Evolutionary conservation across 2,329 filamentous ascomycete genomes (phyloP), one percentile per base, ranked within the genome.

Genomic region (Fusarium longipes): DNA sequence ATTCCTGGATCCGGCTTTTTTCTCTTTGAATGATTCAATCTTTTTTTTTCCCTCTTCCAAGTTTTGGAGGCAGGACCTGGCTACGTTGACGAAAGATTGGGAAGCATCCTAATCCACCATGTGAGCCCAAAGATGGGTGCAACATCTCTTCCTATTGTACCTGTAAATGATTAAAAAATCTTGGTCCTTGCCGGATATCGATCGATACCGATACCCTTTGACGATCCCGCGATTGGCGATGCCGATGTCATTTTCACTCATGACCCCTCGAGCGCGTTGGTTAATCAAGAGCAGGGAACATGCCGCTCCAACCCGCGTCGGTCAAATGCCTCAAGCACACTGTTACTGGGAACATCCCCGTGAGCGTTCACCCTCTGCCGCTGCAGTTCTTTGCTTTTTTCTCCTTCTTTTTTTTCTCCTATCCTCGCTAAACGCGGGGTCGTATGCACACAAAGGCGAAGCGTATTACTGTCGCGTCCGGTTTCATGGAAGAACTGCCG

Each of bases 371-470:
- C 53, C 52, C 39, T 30, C 20, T 43, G 25, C 29, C 29, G 44
- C n/a, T 62, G 52, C 40, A 44, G 52, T 54, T 53, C 49, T 48
- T 57, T 56, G 39, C 57, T 58, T 63, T 57, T 54, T 43, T 48
- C 47, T 25, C 27, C 30, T 32, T 25, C 27, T 24, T 32, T 30
- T 40, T 18, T 32, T 47, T 43, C 49, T 24, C 36, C 25, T 33
- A 33, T 43, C 42, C 60, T 56, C 72, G 72, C 70, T 67, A 74
- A 74, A 74, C 70, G 72, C 72, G 72, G 72, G 71, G 70, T 60
- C 44, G 25, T 50, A 24, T 52, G 27, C 14, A 32, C 24, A 38
- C n/a, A 32, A n/a, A 38, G 27, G 29, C 43, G 43, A 36, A 49
- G 32, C 32, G 45, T 49, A 38, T 38, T 49, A 27, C 45, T 36